A percentile compares a stretch with the other conserved stretches of the same genome.
These are phyloP conservation scores for Ogataea paraovalis DNA, from an alignment of 805 yeast species.

Conservation along the genomic window DNA sequence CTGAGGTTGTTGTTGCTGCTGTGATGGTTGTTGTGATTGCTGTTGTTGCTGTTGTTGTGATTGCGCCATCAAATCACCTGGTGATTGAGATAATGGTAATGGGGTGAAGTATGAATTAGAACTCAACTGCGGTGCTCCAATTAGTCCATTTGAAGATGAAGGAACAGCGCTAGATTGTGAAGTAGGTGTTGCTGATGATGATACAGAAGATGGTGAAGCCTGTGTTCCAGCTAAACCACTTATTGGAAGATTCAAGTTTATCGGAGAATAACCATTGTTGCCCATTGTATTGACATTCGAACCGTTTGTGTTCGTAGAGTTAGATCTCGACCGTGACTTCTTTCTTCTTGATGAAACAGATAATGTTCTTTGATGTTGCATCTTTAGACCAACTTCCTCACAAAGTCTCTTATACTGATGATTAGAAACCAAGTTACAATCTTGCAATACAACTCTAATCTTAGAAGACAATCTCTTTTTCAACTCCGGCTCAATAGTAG, in stretches of 20 bases:
- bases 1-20: constrained; percentile 7
- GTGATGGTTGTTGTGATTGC: constrained; percentile 1
- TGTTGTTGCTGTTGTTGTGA: constrained; percentile 6
- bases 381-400: constrained; percentile 82
- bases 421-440: constrained; percentile 47
- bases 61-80: neutral
- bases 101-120: constrained; percentile 9
- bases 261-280: constrained; percentile 1
- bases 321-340: constrained; percentile 26
- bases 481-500: constrained; percentile 53
- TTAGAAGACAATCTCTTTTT: constrained; percentile 57
- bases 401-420: constrained; percentile 81
- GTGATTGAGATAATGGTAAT: neutral
- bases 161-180: neutral
- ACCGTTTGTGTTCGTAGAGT: constrained; percentile 19
- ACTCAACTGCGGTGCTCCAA: constrained; percentile 6
- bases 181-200: constrained; percentile 5
- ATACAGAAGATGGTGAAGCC: constrained; percentile 5
- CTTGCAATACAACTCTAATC: constrained; percentile 59
- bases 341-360: constrained; percentile 22
- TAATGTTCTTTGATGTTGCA: constrained; percentile 19
- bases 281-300: constrained; percentile 4
- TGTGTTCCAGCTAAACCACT: constrained; percentile 14
- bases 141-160: neutral
- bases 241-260: neutral